Evolutionary conservation across 2,329 filamentous ascomycete genomes (phyloP), one percentile per base, ranked within the genome.

Genomic region (Colletotrichum incanum): DNA sequence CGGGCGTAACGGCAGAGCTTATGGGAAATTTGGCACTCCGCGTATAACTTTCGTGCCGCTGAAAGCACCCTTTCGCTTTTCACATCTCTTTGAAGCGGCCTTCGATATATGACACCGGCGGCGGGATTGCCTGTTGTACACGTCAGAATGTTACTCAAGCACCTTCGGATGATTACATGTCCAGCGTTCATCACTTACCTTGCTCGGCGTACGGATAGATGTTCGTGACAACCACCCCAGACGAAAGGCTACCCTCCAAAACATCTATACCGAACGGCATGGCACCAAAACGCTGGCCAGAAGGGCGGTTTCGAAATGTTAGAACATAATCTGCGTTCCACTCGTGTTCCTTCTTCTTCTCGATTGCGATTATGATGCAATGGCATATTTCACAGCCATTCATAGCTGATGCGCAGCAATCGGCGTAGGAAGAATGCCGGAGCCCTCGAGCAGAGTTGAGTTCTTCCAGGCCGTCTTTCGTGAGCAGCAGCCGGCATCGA

Each of bases 21-120:
- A 9, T 73, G 71, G 1, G 23, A 18, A 6, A 28, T 7, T n/a
- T 45, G 60, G 43, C 71, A 73, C 8, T 18, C 6, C 0, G 16
- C 5, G n/a, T 70, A 52, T 1, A 39, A 20, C 2, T 9, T 4
- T 2, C 5, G 20, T 2, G 71, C 71, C 2, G 55, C 58, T 3
- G 3, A 16, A 4, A 73, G 12, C 4, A 39, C 60, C 1, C 5
- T 55, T 14, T 55, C 5, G 14, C 54, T 71, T 7, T 56, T 56
- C 9, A 73, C 70, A 39, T 73, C 55, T 37, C 70, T 52, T 5
- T 11, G 20, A 5, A 73, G 54, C 11, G 70, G 66, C 1, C 70
- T 61, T 8, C 66, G 39, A 12, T n/a, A 20, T 5, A 73, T 61
- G 1, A 55, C 7, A 8, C 1, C 2, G 1, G 60, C 47, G 3